Base-by-base conservation (phyloP, 2,329 filamentous ascomycete genomes). In the Neonectria neomacrospora region DNA sequence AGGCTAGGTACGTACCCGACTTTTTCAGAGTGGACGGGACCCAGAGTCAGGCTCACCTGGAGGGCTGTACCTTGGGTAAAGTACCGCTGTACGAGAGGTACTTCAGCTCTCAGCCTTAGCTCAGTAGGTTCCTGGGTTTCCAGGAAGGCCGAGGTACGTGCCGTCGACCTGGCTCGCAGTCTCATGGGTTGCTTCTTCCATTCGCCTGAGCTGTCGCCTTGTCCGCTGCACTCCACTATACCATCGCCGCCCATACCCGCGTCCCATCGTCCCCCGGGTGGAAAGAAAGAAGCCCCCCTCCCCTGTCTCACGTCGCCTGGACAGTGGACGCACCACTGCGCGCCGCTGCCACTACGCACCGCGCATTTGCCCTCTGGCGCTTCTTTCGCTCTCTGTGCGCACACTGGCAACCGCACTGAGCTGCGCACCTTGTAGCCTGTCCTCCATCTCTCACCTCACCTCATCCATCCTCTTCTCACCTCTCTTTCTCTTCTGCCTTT, bases 361-460 rank as follows among this genome's bases (percentile, higher is more conserved):
- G 32, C 32, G 30, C 48, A 18, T 16, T 14, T 20, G 22, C 45
- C 14, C 41, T 20, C 44, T 50, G 34, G n/a, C 26, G 28, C 20
- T 18, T 44, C 18, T 51, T 20, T 28, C 32, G 28, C 47, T 50
- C 47, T 56, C 14, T 37, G 52, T 60, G 42, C 57, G 34, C 52
- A 32, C 57, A 37, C 34, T 37, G 34, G 34, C 34, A n/a, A 37
- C 26, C 41, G 32, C 30, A 47, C 54, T 56, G 58, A 41, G 37
- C 52, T 56, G 52, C 37, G 60, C 60, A 54, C 28, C 34, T 53
- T 32, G 48, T 42, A 34, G 47, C 62, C n/a, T n/a, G n/a, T n/a
- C 56, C 65, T 65, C 51, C 61, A 65, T 54, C 54, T 63, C 59
- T 57, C 67, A 65, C 68, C 67, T 67, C 67, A 67, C 66, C 66